phyloP scores from a whole-genome alignment of 768 basidiomycete species.

The Pleurotus tuber-regium region DNA sequence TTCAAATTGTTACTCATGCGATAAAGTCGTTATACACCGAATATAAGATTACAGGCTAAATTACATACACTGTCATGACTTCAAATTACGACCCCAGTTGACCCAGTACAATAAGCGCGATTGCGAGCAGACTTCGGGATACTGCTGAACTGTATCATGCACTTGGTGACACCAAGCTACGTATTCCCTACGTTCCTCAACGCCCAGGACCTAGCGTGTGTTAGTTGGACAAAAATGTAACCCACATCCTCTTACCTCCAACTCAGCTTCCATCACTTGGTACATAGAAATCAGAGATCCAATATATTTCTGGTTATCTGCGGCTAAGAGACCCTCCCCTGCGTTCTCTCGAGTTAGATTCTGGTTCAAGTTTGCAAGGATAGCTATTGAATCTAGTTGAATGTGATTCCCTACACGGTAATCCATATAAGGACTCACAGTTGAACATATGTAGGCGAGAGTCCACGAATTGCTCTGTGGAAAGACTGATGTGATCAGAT shows the following conservation, averaged over 20 bases:
- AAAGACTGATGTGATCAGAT: constrained; percentile 27
- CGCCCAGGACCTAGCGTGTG: constrained; percentile 13
- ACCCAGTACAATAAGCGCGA: constrained; percentile 29
- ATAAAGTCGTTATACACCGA: neutral
- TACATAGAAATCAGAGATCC: constrained; percentile 45
- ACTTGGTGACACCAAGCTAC: constrained; percentile 31
- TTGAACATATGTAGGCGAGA: constrained; percentile 36
- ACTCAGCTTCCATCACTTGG: constrained; percentile 47
- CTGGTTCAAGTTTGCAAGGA: constrained; percentile 41
- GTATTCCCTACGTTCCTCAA: constrained; percentile 23
- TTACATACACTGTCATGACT: neutral
- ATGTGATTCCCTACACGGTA: constrained; percentile 10
- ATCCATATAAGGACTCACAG: constrained; percentile 25
- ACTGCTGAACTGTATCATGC: constrained; percentile 23
- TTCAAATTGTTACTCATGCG: neutral
- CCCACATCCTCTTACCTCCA: constrained; percentile 33
- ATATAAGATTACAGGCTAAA: neutral
- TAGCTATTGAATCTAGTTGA: constrained; percentile 28
- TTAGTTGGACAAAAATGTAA: constrained; percentile 13
- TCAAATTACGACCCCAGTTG: constrained; percentile 24
- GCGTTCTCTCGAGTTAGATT: constrained; percentile 27
- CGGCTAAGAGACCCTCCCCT: constrained; percentile 16
- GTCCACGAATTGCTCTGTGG: constrained; percentile 24
- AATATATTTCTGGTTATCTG: constrained; percentile 36
- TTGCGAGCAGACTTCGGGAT: constrained; percentile 29